Base-by-base conservation (phyloP, 306 rosid species). In the Glycyrrhiza uralensis region DNA sequence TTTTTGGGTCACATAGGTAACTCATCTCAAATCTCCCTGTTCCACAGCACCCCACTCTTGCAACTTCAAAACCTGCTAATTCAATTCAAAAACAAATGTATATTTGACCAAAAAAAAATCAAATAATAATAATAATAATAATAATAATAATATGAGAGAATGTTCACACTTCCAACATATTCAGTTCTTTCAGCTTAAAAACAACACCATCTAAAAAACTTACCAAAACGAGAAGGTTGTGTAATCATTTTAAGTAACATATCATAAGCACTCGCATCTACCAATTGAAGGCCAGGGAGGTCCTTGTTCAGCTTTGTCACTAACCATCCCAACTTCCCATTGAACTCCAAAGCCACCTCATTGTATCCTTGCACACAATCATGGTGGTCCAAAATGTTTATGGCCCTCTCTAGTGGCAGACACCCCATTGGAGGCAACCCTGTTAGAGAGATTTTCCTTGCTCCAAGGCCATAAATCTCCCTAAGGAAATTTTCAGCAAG, bases 361-460 rank as follows among this genome's bases (percentile, higher is more conserved):
- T 87, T 89, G 77, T 82, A 82, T 13, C 14, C 39, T 19, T 78
- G 80, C 8, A 39, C 72, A 56, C 92, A 85, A 11, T 78, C 81
- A 73, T 87, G 77, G 22, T 28, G 1, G 1, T 75, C 85, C 71
- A 83, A 2, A 18, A 89, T 11, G 39, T 89, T 85, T 0, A 49
- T 36, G 35, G 86, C 3, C 56, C 96, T 85, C 51, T 85, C 89
- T 1, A 89, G 56, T 17, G 90, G 96, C 52, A 89, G 59, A 65
- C 96, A 89, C 60, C 92, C 92, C 90, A 85, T 83, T 0, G 92
- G 92, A 69, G 86, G 85, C 13, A 79, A 56, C 50, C 90, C 92
- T 6, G 89, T 77, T 0, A 89, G 79, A n/a, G 89, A 75, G 35
- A 87, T 76, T 45, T 82, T 87, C 77, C 86, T 78, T 19, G 86